phyloP scores from a whole-genome alignment of 2,329 filamentous ascomycete species.

The Botrytis medusae region DNA sequence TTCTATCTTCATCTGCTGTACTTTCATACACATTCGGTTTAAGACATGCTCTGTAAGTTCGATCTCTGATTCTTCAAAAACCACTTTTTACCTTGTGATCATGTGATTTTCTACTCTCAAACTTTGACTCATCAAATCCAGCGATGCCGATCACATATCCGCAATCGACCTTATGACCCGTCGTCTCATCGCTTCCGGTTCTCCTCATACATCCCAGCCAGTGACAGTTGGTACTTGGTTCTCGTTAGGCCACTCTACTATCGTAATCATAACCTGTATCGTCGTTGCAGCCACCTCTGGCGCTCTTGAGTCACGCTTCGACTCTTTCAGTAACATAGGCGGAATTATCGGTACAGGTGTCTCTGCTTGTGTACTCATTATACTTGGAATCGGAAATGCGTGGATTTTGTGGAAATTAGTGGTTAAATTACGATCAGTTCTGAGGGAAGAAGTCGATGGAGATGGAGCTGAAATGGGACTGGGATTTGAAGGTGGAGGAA shows the following conservation, averaged over 20 bases:
- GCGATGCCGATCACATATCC: constrained; percentile 83
- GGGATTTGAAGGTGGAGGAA: constrained; percentile 73
- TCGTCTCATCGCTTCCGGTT: constrained; percentile 70
- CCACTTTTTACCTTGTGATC: not conserved
- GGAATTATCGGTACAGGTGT: constrained; percentile 88
- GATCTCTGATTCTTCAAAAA: not conserved
- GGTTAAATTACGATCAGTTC: constrained; percentile 62
- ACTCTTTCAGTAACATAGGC: constrained; percentile 74
- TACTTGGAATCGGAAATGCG: constrained; percentile 79
- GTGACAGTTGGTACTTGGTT: constrained; percentile 95
- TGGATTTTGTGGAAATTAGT: constrained; percentile 82
- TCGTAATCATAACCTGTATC: constrained; percentile 86
- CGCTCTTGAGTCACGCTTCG: constrained; percentile 77
- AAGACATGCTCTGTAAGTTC: constrained; percentile 71
- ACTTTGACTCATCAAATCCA: not conserved
- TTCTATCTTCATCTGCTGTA: constrained; percentile 74
- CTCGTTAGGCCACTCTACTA: constrained; percentile 88
- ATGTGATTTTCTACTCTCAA: not conserved
- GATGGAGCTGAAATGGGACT: constrained; percentile 44
- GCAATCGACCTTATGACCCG: constrained; percentile 96
- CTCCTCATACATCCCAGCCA: constrained; percentile 58
- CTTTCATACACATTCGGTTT: constrained; percentile 86
- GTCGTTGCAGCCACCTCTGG: constrained; percentile 90
- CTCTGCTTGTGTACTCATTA: constrained; percentile 76
- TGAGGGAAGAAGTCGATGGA: constrained; percentile 44